Percentiles rank a stretch among this genome's conserved stretches.
Evolutionary conservation across 352 stramenopile species (phyloP).

Genomic region (Globisporangium nunn): DNA sequence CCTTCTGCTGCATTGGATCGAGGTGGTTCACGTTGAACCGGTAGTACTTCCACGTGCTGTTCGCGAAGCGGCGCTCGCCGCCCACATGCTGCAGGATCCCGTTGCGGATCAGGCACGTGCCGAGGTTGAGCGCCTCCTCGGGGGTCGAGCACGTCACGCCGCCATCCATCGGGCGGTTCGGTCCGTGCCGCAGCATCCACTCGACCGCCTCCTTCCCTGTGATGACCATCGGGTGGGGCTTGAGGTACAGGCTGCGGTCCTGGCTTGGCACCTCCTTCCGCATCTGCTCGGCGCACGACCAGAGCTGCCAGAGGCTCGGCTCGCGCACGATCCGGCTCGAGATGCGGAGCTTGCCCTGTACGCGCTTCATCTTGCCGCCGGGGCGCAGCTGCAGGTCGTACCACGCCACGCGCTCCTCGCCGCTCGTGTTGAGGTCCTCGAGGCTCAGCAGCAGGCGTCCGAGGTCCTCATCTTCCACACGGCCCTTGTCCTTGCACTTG

Average conservation of each 20-base stretch:
- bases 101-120: conserved; percentile 58
- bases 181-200: conserved; percentile 83
- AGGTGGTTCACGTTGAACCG: conserved; percentile 79
- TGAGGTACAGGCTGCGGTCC: conserved; percentile 81
- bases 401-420: conserved; percentile 75
- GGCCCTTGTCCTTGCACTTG: conserved; percentile 86
- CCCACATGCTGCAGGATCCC: conserved; percentile 70
- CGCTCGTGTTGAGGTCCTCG: conserved; percentile 79
- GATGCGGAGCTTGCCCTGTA: conserved; percentile 77
- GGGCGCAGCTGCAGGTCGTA: conserved; percentile 80
- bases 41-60: conserved; percentile 86
- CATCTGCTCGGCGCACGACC: conserved; percentile 81
- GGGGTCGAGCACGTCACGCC: conserved; percentile 79
- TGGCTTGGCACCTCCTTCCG: conserved; percentile 54
- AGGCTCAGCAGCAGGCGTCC: conserved; percentile 71
- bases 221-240: conserved; percentile 70
- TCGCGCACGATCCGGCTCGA: conserved; percentile 82
- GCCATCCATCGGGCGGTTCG: conserved; percentile 80
- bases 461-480: conserved; percentile 77
- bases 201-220: conserved; percentile 75
- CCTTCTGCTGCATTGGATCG: conserved; percentile 37
- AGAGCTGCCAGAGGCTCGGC: conserved; percentile 78
- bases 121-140: conserved; percentile 76
- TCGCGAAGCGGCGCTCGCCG: conserved; percentile 62
- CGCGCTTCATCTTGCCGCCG: conserved; percentile 79